phyloP scores from a whole-genome alignment of 2,329 filamentous ascomycete genomes.

The Verticillium tricorpus region DNA sequence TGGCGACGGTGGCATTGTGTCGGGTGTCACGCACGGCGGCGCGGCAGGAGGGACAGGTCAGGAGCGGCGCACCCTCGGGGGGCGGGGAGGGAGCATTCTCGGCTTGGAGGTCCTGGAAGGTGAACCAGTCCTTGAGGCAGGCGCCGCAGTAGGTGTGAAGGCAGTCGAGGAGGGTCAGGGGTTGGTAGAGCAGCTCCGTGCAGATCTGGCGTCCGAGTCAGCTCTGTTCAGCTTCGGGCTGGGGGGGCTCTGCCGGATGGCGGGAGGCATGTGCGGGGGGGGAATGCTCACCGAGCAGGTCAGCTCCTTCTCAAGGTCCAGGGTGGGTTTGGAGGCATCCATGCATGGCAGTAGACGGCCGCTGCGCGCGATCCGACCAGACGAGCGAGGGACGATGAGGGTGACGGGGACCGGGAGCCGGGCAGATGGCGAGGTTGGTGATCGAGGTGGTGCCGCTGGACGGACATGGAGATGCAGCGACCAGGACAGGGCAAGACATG shows the following conservation, averaged over 20 bases:
- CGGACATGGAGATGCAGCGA: no score
- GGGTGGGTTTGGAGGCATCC: constrained; percentile 44
- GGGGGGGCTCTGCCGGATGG: no score
- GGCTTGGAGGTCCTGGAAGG: constrained; percentile 64
- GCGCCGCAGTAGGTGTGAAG: constrained; percentile 94
- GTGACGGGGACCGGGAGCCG: background rate
- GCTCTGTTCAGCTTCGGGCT: background rate
- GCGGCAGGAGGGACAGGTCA: constrained; percentile 91
- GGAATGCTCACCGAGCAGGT: constrained; percentile 76
- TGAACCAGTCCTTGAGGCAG: constrained; percentile 95
- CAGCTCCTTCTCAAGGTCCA: constrained; percentile 88
- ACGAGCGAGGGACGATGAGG: background rate
- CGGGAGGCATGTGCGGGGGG: background rate
- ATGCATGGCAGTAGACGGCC: constrained; percentile 24
- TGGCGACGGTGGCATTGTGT: constrained; percentile 87
- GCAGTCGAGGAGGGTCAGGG: constrained; percentile 86
- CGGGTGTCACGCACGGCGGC: constrained; percentile 79
- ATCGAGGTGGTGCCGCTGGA: background rate
- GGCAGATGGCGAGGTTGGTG: background rate
- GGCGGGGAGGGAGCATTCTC: constrained; percentile 46
- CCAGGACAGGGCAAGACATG: no score
- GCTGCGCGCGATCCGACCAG: constrained; percentile 9
- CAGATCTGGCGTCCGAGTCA: constrained; percentile 66
- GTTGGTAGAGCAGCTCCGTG: constrained; percentile 89
- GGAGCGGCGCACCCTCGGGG: constrained; percentile 46